A percentile compares a stretch with the other conserved stretches of the same genome.
Conservation (phyloP, 371 early-diverging fungal genomes). For the Mortierella sp. region DNA sequence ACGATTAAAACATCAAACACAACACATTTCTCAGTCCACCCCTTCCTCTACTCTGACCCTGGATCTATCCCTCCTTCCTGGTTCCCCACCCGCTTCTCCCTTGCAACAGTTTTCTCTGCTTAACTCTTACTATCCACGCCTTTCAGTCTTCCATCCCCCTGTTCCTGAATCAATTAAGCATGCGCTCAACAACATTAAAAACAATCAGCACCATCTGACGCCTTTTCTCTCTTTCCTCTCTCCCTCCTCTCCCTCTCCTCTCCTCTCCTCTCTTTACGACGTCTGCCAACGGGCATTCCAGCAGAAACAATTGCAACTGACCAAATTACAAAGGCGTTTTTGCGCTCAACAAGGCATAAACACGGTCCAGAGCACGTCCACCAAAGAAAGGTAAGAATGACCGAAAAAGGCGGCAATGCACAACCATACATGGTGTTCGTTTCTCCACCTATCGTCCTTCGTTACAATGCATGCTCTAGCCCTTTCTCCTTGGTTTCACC, state of each 20-base stretch:
- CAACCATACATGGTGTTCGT: not conserved
- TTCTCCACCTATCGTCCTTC: not conserved
- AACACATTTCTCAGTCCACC: not conserved
- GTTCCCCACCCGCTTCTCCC: not conserved
- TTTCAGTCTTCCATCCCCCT: not conserved
- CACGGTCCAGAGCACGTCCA: not conserved
- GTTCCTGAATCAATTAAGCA: not conserved
- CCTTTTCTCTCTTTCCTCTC: not conserved
- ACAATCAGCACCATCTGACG: not conserved
- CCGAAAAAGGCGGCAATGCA: not conserved
- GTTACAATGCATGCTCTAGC: not conserved
- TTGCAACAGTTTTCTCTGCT: not conserved
- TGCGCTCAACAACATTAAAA: not conserved
- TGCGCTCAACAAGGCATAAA: too few relatives aligned
- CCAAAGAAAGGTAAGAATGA: not conserved
- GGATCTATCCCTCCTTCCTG: not conserved
- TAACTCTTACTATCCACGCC: not conserved
- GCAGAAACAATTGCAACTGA: not conserved
- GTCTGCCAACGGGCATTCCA: not conserved
- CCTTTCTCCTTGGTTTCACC: not conserved
- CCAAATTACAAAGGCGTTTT: not conserved
- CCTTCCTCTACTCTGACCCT: too few relatives aligned
- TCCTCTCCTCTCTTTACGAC: too few relatives aligned
- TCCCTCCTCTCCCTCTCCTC: too few relatives aligned
- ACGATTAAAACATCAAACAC: not conserved